Evolutionary conservation across 2,329 filamentous ascomycete species (phyloP).

Genomic region (Oidium heveae): DNA sequence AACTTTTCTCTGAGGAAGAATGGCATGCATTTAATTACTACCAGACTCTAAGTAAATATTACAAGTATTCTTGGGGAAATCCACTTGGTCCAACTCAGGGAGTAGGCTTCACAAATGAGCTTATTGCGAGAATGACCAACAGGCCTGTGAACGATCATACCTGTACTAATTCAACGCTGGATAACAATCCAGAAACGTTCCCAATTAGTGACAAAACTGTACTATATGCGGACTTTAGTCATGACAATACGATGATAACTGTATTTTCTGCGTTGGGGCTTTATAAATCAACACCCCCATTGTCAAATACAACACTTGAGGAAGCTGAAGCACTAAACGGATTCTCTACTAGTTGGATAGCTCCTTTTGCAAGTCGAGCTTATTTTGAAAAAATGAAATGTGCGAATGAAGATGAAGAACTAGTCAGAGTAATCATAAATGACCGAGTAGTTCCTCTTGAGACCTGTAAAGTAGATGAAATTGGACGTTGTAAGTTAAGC

Average conservation of each 20-base stretch:
- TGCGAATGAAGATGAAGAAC: constrained; percentile 29
- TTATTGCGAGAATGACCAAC: constrained; percentile 54
- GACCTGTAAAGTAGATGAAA: constrained; percentile 41
- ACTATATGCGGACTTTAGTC: constrained; percentile 74
- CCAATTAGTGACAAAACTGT: constrained; percentile 31
- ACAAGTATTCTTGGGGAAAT: constrained; percentile 54
- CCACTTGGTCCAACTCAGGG: constrained; percentile 63
- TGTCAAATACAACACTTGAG: constrained; percentile 25
- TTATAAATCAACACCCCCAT: constrained; percentile 37
- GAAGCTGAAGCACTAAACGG: constrained; percentile 31
- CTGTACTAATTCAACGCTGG: constrained; percentile 53
- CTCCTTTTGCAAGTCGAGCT: constrained; percentile 57
- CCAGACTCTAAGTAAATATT: constrained; percentile 60
- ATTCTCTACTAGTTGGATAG: constrained; percentile 52
- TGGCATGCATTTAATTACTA: constrained; percentile 66
- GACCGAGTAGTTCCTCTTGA: constrained; percentile 52
- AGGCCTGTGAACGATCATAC: constrained; percentile 46
- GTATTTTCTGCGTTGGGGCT: constrained; percentile 56
- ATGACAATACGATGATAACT: constrained; percentile 67
- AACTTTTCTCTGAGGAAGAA: constrained; percentile 44
- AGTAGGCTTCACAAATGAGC: constrained; percentile 68
- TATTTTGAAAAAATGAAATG: constrained; percentile 80
- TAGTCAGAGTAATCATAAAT: constrained; percentile 61
- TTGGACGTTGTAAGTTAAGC: constrained; percentile 44
- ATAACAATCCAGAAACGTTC: constrained; percentile 41